Conservation (phyloP, 768 basidiomycete genomes). For the Pleurotus ostreatus region DNA sequence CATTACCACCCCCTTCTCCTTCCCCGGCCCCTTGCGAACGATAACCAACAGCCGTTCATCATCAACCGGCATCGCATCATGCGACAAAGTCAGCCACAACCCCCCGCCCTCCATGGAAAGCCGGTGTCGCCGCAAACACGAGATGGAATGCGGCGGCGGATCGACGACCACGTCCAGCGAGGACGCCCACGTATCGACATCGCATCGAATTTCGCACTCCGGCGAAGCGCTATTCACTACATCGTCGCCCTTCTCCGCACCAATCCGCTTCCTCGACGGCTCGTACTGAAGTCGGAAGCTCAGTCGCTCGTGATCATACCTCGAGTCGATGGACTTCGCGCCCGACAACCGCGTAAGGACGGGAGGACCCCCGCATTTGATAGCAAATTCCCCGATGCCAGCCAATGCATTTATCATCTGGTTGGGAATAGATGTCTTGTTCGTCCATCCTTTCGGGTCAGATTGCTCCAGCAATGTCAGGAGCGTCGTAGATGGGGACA, state of each 20-base stretch:
- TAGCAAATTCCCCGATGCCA: conserved; percentile 92
- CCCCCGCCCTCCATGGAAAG: conserved; percentile 88
- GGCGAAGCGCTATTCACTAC: conserved; percentile 33
- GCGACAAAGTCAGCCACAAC: conserved; percentile 88
- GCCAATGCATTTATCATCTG: conserved; percentile 88
- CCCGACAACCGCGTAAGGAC: conserved; percentile 80
- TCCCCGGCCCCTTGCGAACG: conserved; percentile 70
- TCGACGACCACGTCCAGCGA: conserved; percentile 88
- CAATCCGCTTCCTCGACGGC: conserved; percentile 44
- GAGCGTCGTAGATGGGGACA: conserved; percentile 92
- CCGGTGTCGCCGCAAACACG: conserved; percentile 82
- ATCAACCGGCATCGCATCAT: conserved; percentile 74
- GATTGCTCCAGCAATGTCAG: conserved; percentile 94
- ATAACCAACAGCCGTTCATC: conserved; percentile 75
- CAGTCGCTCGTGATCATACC: conserved; percentile 86
- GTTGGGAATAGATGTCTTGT: conserved; percentile 90
- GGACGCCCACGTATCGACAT: conserved; percentile 83
- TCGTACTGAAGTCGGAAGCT: conserved; percentile 85
- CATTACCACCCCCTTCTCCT: conserved; percentile 80
- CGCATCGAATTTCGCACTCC: conserved; percentile 90
- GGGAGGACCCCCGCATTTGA: conserved; percentile 94
- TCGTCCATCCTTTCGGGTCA: conserved; percentile 96
- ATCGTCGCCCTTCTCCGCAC: conserved; percentile 17
- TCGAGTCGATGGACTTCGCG: conserved; percentile 66
- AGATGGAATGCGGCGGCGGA: conserved; percentile 82